phyloP scores from a whole-genome alignment of 305 asterid species.

The Solanum aculeatissimum region DNA sequence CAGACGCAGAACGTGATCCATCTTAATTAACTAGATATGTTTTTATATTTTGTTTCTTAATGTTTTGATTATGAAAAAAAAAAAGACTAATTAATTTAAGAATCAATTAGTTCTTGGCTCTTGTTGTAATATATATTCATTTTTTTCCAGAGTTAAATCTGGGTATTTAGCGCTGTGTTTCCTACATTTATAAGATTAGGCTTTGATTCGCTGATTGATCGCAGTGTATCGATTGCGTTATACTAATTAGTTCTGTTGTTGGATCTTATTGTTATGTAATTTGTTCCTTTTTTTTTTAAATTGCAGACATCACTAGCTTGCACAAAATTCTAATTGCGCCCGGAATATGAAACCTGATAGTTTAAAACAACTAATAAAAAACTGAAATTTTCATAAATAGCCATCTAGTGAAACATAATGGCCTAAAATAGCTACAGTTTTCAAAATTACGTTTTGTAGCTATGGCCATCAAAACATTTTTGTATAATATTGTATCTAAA shows the following conservation, averaged over 20 bases:
- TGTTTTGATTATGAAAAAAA: background rate
- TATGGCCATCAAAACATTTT: too few species aligned
- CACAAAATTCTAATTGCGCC: too few species aligned
- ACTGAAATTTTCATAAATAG: too few species aligned
- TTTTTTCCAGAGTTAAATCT: background rate
- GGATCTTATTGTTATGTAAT: background rate
- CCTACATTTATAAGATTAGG: background rate
- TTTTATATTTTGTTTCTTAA: background rate
- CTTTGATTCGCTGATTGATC: background rate
- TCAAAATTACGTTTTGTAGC: too few species aligned
- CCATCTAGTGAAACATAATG: too few species aligned
- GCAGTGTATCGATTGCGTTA: background rate
- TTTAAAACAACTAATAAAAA: too few species aligned
- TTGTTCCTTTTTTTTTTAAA: background rate
- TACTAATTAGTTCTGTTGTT: background rate
- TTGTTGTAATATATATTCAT: background rate
- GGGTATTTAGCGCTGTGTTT: background rate
- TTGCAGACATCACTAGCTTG: too few species aligned
- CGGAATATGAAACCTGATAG: too few species aligned
- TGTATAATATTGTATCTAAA: too few species aligned
- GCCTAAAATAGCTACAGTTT: too few species aligned
- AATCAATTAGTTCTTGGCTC: background rate
- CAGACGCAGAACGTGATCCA: conserved; percentile 1
- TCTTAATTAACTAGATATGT: background rate
- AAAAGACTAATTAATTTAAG: background rate